Evolutionary conservation across 2,329 filamentous ascomycete genomes (phyloP), one percentile per base, ranked within the genome.

Genomic region (Curvularia eragrostidis): DNA sequence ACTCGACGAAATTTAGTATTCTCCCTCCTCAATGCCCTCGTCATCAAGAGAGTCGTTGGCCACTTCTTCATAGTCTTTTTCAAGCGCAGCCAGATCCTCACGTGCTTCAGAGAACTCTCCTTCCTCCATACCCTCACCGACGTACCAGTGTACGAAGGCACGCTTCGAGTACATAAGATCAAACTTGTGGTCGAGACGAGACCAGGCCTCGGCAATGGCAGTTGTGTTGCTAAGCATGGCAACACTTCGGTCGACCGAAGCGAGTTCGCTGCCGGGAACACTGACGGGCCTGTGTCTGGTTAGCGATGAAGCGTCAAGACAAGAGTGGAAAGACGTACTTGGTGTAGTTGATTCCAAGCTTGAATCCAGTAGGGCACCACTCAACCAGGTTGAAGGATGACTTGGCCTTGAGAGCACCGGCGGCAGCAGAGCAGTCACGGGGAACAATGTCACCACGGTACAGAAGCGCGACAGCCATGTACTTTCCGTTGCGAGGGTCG

Each of bases 181-280:
- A 78, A 91, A 90, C 81, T 90, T 90, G 83, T 89, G 82, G 79
- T 89, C 87, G 48, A 90, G 84, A 63, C 87, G 85, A 59, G 87
- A 88, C 88, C 88, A 90, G 52, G 88, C 88, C 79, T 90, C 88
- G 59, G 88, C 86, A 66, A 90, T 90, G 73, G 88, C 88, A 24
- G 88, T 90, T 56, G 88, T 90, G 83, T 90, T 90, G 82, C 87
- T 89, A 70, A 90, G 82, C 88, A 90, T 90, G 62, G 87, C 86
- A 68, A 98, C 94, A 81, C 94, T 94, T 76, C 95, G 94, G 87
- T 95, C 91, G 80, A 98, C 94, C 84, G 96, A 93, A 81, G 95
- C 94, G 63, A 98, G 88, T 78, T 98, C 95, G 75, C 94, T 94
- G 81, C 97, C 96, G 73, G 93, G 95, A 57, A 97, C 93, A 82